Base-by-base conservation (phyloP, 495 filamentous ascomycete genomes). In the Penicillium angulare region DNA sequence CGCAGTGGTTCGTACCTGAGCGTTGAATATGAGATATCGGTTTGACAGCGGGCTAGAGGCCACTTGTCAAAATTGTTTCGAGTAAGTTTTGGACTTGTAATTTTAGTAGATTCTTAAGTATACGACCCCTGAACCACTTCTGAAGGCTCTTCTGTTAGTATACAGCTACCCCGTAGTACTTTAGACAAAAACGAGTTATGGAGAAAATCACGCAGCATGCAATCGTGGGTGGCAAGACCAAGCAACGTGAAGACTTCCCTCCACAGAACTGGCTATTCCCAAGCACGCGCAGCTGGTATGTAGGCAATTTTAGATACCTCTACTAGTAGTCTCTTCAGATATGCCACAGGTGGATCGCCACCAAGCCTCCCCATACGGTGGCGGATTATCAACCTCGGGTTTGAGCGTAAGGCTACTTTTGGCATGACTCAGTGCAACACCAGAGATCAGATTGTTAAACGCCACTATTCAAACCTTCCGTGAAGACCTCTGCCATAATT, bases 361-460 rank as follows among this genome's bases (percentile, higher is more conserved):
- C 54, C 21, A 15, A 50, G 29, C 17, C 45, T 36, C 21, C n/a
- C n/a, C n/a, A n/a, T n/a, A n/a, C n/a, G 31, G 53, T 50, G 53
- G 56, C 57, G 47, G 29, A 24, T n/a, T 15, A 27, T 26, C 31
- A 0, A 36, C 50, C 33, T 54, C 52, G 45, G 43, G 40, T 23
- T 27, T 31, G 5, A 33, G 20, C 18, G 40, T 27, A 35, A 58
- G 50, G 55, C 50, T 47, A 31, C 42, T 29, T 36, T 23, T 51
- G 60, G 60, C 42, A 63, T 63, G 57, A 49, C 54, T 55, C 51
- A 38, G 44, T 63, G 48, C 33, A 43, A 63, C 60, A 31, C 26
- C 26, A 41, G 45, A 55, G 39, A 42, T 50, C 55, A 41, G 33
- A 56, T 40, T n/a, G n/a, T 40, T 22, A 8, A 12, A 39, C 38